Conservation (phyloP, 164 flowering plant species). For the Magnolia sinica region DNA sequence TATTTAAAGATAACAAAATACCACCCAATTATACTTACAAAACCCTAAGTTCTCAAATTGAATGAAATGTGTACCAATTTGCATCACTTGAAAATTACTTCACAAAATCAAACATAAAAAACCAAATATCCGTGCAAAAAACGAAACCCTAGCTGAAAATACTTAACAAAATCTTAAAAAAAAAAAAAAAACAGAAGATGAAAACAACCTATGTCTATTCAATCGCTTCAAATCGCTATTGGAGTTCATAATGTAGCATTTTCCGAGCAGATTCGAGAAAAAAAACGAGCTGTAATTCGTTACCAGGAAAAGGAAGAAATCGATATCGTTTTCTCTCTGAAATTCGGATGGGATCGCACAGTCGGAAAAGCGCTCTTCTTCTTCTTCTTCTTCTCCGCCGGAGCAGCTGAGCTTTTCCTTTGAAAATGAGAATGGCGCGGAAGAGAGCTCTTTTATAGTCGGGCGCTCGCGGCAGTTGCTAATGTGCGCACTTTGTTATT, state of each 20-base stretch:
- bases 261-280: neutral
- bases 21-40: neutral
- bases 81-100: neutral
- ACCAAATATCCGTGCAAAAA: neutral
- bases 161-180: neutral
- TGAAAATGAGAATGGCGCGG: neutral
- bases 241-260: neutral
- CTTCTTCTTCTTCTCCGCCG: neutral
- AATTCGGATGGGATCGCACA: neutral
- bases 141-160: neutral
- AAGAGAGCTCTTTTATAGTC: neutral
- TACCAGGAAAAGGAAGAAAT: neutral
- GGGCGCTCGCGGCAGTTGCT: neutral
- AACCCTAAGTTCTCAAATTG: neutral
- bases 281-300: neutral
- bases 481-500: neutral
- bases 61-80: neutral
- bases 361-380: neutral
- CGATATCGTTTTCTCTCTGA: neutral
- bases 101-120: neutral
- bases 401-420: neutral
- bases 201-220: neutral
- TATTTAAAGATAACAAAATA: neutral
- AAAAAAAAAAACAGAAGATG: neutral
- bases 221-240: neutral